These are phyloP conservation scores for Lichenothelia convexa DNA, from an alignment of 495 filamentous ascomycete genomes.

Conservation along the genomic window DNA sequence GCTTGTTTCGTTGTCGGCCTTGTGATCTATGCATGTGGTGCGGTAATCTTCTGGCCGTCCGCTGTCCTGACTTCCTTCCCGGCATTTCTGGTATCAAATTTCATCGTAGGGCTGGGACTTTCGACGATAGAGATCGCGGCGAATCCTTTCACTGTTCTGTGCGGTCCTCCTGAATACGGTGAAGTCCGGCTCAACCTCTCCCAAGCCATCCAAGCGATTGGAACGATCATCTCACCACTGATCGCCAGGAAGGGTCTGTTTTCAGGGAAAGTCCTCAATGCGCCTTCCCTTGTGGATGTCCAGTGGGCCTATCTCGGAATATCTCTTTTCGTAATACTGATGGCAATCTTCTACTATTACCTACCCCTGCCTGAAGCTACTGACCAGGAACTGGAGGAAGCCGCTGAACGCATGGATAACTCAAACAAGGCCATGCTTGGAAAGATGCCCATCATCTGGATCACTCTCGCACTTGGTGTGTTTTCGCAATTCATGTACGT, in stretches of 20 bases:
- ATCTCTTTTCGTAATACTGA: slow-evolving; percentile 41
- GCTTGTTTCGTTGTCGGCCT: slow-evolving; percentile 46
- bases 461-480: slow-evolving; percentile 37
- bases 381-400: slow-evolving; percentile 40
- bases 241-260: slow-evolving; percentile 46
- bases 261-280: slow-evolving; percentile 25
- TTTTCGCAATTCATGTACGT: slow-evolving; percentile 48
- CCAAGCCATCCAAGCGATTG: slow-evolving; percentile 50
- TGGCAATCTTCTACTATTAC: slow-evolving; percentile 48
- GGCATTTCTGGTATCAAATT: slow-evolving; percentile 47
- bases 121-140: slow-evolving; percentile 45
- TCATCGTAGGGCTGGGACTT: slow-evolving; percentile 46
- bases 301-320: slow-evolving; percentile 61
- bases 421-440: slow-evolving; percentile 28
- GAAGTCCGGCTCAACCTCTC: slow-evolving; percentile 49
- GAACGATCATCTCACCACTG: slow-evolving; percentile 41
- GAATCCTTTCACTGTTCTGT: slow-evolving; percentile 51
- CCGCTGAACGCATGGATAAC: slow-evolving; percentile 31
- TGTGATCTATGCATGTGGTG: slow-evolving; percentile 42
- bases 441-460: slow-evolving; percentile 33
- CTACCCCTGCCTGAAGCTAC: slow-evolving; percentile 47
- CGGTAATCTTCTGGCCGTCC: slow-evolving; percentile 56
- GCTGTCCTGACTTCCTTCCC: slow-evolving; percentile 47
- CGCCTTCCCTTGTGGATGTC: slow-evolving; percentile 40
- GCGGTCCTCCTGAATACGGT: slow-evolving; percentile 45